Evolutionary conservation across 495 filamentous ascomycete genomes (phyloP).

Genomic region (Sordaria brevicollis): DNA sequence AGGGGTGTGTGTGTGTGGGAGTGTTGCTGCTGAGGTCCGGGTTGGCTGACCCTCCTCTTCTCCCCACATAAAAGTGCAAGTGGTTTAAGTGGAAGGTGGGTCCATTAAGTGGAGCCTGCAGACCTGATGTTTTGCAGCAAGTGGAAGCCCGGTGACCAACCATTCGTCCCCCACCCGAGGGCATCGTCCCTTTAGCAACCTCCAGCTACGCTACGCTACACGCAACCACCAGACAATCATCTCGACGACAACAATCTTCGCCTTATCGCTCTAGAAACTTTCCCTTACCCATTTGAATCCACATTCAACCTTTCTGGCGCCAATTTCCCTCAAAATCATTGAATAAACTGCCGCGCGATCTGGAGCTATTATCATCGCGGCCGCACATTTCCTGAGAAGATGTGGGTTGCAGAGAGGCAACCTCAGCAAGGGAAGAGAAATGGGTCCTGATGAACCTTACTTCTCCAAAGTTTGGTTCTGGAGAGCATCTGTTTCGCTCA

Average conservation of each 20-base stretch:
- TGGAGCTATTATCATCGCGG: not conserved
- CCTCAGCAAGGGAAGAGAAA: not conserved
- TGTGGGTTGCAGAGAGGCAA: not conserved
- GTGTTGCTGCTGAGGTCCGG: no score
- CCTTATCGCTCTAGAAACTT: not conserved
- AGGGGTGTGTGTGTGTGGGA: not conserved
- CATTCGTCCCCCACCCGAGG: not conserved
- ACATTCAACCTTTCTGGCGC: not conserved
- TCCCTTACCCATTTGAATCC: not conserved
- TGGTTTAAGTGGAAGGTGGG: not conserved
- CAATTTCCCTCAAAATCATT: not conserved
- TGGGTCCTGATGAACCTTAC: not conserved
- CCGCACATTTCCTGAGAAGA: not conserved
- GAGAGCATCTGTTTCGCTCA: not conserved
- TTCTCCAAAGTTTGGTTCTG: not conserved
- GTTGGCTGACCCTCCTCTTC: not conserved
- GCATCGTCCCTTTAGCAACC: no score
- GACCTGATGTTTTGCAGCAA: not conserved
- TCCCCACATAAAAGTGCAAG: not conserved
- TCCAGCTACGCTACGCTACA: not conserved
- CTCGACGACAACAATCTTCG: not conserved
- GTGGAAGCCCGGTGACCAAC: not conserved
- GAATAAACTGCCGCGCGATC: not conserved
- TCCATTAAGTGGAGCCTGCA: not conserved
- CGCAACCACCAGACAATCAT: not conserved